Evolutionary conservation across 106 monocot species (phyloP), one percentile per base, ranked within the genome.

Genomic region (Dioscorea alata): DNA sequence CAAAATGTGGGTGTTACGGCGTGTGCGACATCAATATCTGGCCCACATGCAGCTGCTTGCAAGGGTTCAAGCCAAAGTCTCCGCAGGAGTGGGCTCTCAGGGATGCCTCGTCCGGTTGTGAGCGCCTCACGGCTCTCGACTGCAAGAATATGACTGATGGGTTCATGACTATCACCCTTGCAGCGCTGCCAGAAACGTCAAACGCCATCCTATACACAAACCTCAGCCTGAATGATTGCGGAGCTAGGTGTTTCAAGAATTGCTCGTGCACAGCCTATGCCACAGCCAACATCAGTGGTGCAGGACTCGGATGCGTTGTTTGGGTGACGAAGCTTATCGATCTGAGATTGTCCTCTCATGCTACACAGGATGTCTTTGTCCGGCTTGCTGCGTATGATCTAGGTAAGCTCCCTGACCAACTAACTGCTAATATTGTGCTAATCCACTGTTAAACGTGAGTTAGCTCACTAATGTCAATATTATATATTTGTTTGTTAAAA

Each of bases 41-140:
- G 8, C 81, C 75, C 25, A 62, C 74, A 2, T 90, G 86, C 68
- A 50, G 61, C 24, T 90, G 90, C 58, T 53, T 76, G 68, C 67
- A 17, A 4, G 86, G 84, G 12, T 86, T 81, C 67, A 13, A 21
- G 18, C 83, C 75, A 6, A 83, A 74, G 69, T 64, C 72, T 18
- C 72, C 63, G 4, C 50, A 1, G 2, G 57, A 68, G 2, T 90
- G 90, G 86, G 59, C 1, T 10, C 33, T 75, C 28, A 67, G 79
- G 42, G 73, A 75, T 10, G 49, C 0, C 4, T 32, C 63, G 1
- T 69, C 16, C 33, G 90, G 86, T 25, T 90, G 90, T 60, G 57
- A 66, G 57, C 54, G 81, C 50, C 70, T 62, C 49, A 80, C 77
- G 21, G 14, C 33, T 21, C 32, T 86, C 65, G 76, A 73, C 61